Base-by-base conservation (phyloP, 805 yeast genomes). In the Ogataea naganishii region DNA sequence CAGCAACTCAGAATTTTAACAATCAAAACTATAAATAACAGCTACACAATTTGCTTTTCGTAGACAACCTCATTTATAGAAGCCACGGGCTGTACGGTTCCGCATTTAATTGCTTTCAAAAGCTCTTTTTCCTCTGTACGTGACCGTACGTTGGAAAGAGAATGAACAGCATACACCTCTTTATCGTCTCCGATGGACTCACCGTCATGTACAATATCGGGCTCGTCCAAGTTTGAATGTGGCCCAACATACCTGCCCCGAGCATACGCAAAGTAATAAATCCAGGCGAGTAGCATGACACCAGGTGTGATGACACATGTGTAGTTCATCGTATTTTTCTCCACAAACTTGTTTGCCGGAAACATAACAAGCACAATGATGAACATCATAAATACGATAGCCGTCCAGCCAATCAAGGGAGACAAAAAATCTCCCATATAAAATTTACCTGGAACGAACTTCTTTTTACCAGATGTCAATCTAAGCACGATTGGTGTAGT, bases 231-330 rank as follows among this genome's bases (percentile, higher is more conserved):
- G 26, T 44, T 44, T 23, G 43, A 38, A 30, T 40, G 49, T 3
- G 84, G 84, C 6, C 85, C 85, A 19, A 61, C 47, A 58, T 70
- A 77, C 46, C 61, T 56, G 41, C 65, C 71, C 36, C 67, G 62
- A 3, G 77, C 81, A 43, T 66, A 66, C 4, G 59, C 47, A 32
- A 49, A 62, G 53, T 70, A 77, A 51, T 76, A 76, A 1, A 64
- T 29, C 33, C 64, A 43, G 1, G 80, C 62, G 13, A 74, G 53
- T 5, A 70, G 34, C 80, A 80, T 73, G n/a, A 72, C 66, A 14
- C 51, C 53, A 7, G 49, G 51, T 16, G 49, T 47, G 16, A 56
- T 46, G 12, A 53, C 60, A 29, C 49, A 48, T 7, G 61, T 53
- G 24, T 56, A 56, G 35, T 56, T 56, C 61, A 56, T 56, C 7